These are phyloP conservation scores for Colletotrichum coccodes DNA, from an alignment of 2,329 filamentous ascomycete genomes.

Conservation along the genomic window DNA sequence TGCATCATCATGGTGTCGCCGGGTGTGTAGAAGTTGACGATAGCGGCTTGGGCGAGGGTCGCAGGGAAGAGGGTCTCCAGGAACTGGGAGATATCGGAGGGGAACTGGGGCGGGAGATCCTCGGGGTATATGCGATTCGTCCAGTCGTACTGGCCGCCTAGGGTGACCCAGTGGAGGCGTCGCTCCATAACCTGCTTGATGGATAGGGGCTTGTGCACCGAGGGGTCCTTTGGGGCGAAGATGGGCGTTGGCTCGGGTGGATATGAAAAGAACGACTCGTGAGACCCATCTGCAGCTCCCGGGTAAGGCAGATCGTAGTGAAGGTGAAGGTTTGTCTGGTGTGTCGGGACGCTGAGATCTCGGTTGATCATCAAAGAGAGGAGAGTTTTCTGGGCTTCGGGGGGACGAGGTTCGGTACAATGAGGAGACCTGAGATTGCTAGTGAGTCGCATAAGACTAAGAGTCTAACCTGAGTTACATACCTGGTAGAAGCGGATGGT, in stretches of 20 bases:
- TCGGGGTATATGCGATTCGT: conserved; percentile 84
- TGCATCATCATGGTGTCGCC: conserved; percentile 93
- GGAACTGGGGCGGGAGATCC: conserved; percentile 76
- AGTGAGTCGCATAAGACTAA: not conserved
- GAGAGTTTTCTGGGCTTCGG: conserved; percentile 73
- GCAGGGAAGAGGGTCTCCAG: conserved; percentile 78
- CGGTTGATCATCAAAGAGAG: conserved; percentile 80
- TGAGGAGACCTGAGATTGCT: conserved; percentile 72
- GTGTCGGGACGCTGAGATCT: conserved; percentile 77
- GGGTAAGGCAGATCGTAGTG: conserved; percentile 79
- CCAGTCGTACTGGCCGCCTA: conserved; percentile 98
- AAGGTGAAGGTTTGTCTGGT: conserved; percentile 91
- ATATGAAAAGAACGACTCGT: conserved; percentile 65
- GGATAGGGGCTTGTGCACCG: conserved; percentile 79
- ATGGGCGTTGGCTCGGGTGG: conserved; percentile 60
- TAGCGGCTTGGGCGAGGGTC: conserved; percentile 86
- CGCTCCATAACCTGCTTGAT: conserved; percentile 77
- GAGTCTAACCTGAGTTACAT: conserved; percentile 37
- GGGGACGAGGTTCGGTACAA: conserved; percentile 82
- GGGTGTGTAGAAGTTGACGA: conserved; percentile 91
- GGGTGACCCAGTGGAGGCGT: conserved; percentile 91
- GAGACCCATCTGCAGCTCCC: conserved; percentile 1
- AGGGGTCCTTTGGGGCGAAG: conserved; percentile 75
- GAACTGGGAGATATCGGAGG: conserved; percentile 75
- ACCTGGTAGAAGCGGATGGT: conserved; percentile 77